Base-by-base conservation (phyloP, 768 basidiomycete species). In the Mycena floridula region DNA sequence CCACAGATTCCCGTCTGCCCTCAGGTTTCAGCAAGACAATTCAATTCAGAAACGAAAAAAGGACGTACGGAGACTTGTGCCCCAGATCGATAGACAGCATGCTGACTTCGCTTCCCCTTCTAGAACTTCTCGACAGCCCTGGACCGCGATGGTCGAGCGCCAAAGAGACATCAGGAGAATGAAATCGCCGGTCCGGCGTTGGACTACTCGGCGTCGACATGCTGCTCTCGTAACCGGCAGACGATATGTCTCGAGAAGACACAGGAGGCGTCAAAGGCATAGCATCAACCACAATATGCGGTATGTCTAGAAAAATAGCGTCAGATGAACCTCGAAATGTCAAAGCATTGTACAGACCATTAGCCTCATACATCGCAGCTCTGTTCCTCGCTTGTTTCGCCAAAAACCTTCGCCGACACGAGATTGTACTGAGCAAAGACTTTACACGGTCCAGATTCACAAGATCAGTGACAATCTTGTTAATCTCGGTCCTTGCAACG, bases 361-460 rank as follows among this genome's bases (percentile, higher is more conserved):
- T 57, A 48, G 67, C 65, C 22, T 67, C 66, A 35, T 66, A 60
- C 52, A 59, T 61, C 9, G 63, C 58, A 28, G 60, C 53, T 40
- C 54, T 57, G 25, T 63, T 65, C 43, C 69, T 59, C 48, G 81
- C 76, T 42, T 72, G 64, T 45, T 67, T 50, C 1, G 68, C 74
- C 36, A 88, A 56, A 65, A 83, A 91, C 44, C 79, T 72, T 30
- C 85, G 74, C 5, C 90, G 81, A 50, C 74, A 76, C 6, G 81
- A 77, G 37, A 91, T 85, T 44, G 83, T 85, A 46, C 74, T 73
- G n/a, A 96, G 65, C 40, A 92, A 60, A 0, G 89, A 91, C 32
- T 81, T 76, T 11, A 94, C 88, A 40, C 82, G 78, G 61, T 95
- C 93, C 36, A 94, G 63, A 56, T 89, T 87, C 30, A 94, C 85